Evolutionary conservation across 805 yeast genomes (phyloP).

Genomic region (Yamadazyma sp.): DNA sequence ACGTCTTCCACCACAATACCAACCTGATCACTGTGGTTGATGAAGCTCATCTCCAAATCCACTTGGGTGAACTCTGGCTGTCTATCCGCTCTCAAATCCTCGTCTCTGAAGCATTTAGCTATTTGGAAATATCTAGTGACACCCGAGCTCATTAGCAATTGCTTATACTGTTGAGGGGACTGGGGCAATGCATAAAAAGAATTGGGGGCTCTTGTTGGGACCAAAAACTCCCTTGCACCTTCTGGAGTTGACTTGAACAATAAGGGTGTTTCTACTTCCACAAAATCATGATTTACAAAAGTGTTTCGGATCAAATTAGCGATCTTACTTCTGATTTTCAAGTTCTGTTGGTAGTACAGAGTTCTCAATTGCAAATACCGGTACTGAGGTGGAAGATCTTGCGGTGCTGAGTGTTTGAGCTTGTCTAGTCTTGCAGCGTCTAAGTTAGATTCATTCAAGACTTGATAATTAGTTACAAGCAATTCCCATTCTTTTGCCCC

Average conservation of each 20-base stretch:
- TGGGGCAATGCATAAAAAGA: conserved; percentile 90
- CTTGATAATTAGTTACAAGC: conserved; percentile 47
- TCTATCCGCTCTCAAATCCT: conserved; percentile 89
- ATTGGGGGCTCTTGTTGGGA: conserved; percentile 72
- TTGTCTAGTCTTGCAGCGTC: conserved; percentile 69
- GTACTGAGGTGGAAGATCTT: conserved; percentile 72
- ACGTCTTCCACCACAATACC: conserved; percentile 60
- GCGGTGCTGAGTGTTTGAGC: conserved; percentile 48
- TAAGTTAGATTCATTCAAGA: conserved; percentile 62
- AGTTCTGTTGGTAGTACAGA: conserved; percentile 52
- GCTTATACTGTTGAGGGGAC: conserved; percentile 97
- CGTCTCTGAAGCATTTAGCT: conserved; percentile 95
- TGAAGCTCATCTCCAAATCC: conserved; percentile 93
- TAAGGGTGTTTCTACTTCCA: conserved; percentile 89
- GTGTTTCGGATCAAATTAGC: conserved; percentile 46
- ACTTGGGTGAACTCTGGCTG: conserved; percentile 98
- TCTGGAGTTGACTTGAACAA: conserved; percentile 96
- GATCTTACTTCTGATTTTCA: conserved; percentile 57
- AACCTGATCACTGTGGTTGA: conserved; percentile 63
- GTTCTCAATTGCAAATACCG: conserved; percentile 79
- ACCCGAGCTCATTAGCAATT: conserved; percentile 92
- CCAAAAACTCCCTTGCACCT: conserved; percentile 94
- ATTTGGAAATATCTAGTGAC: conserved; percentile 82
- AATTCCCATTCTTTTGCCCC: conserved; percentile 53
- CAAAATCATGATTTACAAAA: conserved; percentile 50